Evolutionary conservation across 306 rosid genomes (phyloP), one percentile per base, ranked within the genome.

Genomic region (Trifolium subterraneum): DNA sequence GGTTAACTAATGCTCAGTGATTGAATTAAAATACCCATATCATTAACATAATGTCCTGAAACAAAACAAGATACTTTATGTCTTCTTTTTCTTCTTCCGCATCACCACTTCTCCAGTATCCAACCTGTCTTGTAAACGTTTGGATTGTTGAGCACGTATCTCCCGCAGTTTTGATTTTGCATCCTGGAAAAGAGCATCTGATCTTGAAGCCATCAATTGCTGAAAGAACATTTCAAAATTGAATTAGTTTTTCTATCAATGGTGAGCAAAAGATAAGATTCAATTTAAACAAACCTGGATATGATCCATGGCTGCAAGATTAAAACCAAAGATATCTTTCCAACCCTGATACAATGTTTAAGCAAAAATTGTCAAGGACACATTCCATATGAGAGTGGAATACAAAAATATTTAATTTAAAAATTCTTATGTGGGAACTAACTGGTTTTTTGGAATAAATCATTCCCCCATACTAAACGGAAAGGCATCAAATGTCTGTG

Each of bases 241-340:
- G 27, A 79, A 38, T 82, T 3, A 78, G 72, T n/a, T 8, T 55
- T 41, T 35, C 60, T 33, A 76, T 50, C 20, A 31, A 38, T 14
- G 14, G 52, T 22, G 35, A 61, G 36, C 18, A 55, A 68, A 55
- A 68, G 22, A 74, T 33, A 2, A 10, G 61, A 73, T 55, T 60
- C 7, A 4, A 33, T 62, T 16, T 2, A 70, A 48, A 68, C 83
- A 70, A 68, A 93, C 98, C 98, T 85, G 86, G 35, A 94, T 78
- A 86, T 94, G 98, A 82, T 91, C 96, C 93, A 94, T 91, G n/a
- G 92, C 98, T 25, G 98, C 98, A 71, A 94, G 90, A 76, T 91
- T 91, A 88, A 87, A 88, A 77, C 98, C 97, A 73, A 88, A 76
- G 8, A 85, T 84, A 80, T 94, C 97, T 74, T 91, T 91, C 87